Conservation (phyloP, 805 yeast genomes). For the Cyberlindnera lachancei region DNA sequence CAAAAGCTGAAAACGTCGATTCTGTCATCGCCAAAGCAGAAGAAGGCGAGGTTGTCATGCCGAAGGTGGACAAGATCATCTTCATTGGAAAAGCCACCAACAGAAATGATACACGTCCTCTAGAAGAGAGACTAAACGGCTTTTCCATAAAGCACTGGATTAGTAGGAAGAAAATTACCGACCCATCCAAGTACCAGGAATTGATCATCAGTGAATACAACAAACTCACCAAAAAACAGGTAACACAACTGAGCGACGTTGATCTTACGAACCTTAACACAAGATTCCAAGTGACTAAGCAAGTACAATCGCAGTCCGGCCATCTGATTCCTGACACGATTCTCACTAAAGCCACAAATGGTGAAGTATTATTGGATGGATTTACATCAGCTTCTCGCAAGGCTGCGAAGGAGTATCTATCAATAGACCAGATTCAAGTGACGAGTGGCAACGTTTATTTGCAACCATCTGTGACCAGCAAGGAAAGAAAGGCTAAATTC, state of each 20-base stretch:
- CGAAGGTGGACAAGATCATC: conserved; percentile 20
- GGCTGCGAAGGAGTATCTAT: conserved; percentile 9
- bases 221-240: conserved; percentile 6
- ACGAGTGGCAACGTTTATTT: conserved; percentile 19
- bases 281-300: conserved; percentile 29
- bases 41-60: conserved; percentile 20
- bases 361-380: conserved; percentile 22
- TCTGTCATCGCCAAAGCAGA: conserved; percentile 31
- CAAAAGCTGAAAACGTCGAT: conserved; percentile 17
- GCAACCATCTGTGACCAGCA: conserved; percentile 16
- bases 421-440: conserved; percentile 11
- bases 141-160: conserved; percentile 31
- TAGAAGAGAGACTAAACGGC: conserved; percentile 15
- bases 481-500: conserved; percentile 18
- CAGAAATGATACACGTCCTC: conserved; percentile 6
- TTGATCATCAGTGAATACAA: conserved; percentile 15
- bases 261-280: conserved; percentile 22
- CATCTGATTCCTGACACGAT: conserved; percentile 30
- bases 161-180: conserved; percentile 17
- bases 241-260: conserved; percentile 10
- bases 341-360: conserved; percentile 26
- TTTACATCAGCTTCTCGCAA: conserved; percentile 26
- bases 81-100: conserved; percentile 18
- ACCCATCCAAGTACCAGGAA: conserved; percentile 21
- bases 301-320: conserved; percentile 31